Conservation (phyloP, 345 rosid genomes). For the Gossypium stocksii region DNA sequence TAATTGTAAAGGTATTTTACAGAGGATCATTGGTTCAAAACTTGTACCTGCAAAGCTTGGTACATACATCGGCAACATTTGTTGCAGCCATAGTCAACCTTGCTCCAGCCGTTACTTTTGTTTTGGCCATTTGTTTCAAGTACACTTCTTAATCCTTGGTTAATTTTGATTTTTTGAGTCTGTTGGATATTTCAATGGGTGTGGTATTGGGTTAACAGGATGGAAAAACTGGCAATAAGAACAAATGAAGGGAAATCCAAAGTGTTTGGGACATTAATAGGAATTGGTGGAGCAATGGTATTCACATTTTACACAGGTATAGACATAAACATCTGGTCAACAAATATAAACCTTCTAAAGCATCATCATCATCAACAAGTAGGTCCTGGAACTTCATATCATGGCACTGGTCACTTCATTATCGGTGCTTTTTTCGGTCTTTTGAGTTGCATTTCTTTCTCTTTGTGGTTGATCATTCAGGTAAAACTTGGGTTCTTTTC, state of each 20-base stretch:
- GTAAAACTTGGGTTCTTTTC: neutral
- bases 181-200: no score
- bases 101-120: constrained; percentile 44
- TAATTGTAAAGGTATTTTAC: neutral
- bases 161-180: neutral
- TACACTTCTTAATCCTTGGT: neutral
- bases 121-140: constrained; percentile 45
- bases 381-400: neutral
- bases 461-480: constrained; percentile 36
- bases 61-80: constrained; percentile 48
- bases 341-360: constrained; percentile 31
- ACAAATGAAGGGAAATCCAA: constrained; percentile 42
- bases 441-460: constrained; percentile 23
- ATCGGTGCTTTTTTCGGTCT: constrained; percentile 29
- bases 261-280: constrained; percentile 45
- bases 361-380: constrained; percentile 12
- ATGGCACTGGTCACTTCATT: constrained; percentile 2
- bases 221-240: constrained; percentile 39
- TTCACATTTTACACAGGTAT: constrained; percentile 53
- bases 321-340: constrained; percentile 29
- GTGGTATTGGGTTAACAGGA: constrained; percentile 16
- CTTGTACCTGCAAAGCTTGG: constrained; percentile 38
- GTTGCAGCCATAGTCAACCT: constrained; percentile 45
- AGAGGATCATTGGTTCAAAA: constrained; percentile 37
- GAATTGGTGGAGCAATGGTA: constrained; percentile 53